phyloP scores from a whole-genome alignment of 176 grass and related monocot genomes.

The Microstegium vimineum region DNA sequence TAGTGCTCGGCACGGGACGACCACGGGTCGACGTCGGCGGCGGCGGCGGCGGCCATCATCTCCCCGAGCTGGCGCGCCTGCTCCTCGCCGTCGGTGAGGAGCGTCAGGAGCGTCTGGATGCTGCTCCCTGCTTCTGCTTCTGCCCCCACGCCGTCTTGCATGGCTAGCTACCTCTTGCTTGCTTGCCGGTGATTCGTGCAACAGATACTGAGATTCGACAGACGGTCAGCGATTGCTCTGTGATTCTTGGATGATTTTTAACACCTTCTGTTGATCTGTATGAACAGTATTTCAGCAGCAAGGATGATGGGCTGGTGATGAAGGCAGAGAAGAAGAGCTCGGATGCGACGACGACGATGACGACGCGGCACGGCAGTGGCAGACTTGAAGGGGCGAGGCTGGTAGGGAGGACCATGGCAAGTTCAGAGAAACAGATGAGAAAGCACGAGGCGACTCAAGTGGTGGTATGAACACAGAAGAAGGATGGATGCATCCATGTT shows the following conservation, averaged over 20 bases:
- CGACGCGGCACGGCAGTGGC: not conserved
- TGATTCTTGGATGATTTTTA: not conserved
- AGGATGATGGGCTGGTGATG: not conserved
- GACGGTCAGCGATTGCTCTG: not conserved
- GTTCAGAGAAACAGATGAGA: constrained; percentile 1
- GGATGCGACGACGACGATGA: not conserved
- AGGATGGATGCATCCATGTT: not conserved
- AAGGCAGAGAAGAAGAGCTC: not conserved
- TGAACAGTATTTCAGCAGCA: not conserved
- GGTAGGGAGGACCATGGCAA: constrained; percentile 22
- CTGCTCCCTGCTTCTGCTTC: constrained; percentile 1
- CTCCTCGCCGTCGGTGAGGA: constrained; percentile 59
- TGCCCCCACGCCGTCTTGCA: constrained; percentile 24
- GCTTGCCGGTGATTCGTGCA: not conserved
- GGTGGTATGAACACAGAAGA: not conserved
- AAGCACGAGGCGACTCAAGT: not conserved
- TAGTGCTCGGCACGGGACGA: not conserved
- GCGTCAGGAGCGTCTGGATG: constrained; percentile 32
- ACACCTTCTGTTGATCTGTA: not conserved
- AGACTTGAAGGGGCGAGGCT: constrained; percentile 10
- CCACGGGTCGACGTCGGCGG: constrained; percentile 1
- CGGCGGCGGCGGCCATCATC: not conserved
- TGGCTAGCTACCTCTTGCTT: not conserved
- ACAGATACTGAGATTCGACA: not conserved
- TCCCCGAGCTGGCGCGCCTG: constrained; percentile 41